Conservation (phyloP, 73 alveolate species). For the Durusdinium trenchii region DNA sequence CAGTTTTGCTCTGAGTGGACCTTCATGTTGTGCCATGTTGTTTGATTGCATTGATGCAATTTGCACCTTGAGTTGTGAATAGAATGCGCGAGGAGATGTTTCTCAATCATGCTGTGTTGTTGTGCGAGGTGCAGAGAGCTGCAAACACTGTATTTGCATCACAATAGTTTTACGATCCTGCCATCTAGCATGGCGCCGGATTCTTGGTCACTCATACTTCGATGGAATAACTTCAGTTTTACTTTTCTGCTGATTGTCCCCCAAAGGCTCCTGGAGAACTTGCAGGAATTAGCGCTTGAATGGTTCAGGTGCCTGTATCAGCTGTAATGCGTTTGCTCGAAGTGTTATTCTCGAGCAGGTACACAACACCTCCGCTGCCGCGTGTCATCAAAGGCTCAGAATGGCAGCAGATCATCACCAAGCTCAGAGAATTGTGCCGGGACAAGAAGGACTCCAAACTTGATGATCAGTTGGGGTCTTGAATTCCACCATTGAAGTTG, state of each 20-base stretch:
- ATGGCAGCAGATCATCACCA: constrained; percentile 89
- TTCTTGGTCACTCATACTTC: background rate
- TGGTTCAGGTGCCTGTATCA: constrained; percentile 93
- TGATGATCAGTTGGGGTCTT: no score
- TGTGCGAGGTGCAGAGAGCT: constrained; percentile 74
- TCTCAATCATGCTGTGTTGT: background rate
- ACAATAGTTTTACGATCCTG: constrained; percentile 96
- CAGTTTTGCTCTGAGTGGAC: constrained; percentile 6
- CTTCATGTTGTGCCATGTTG: background rate
- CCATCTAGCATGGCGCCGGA: constrained; percentile 94
- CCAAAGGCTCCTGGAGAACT: constrained; percentile 68
- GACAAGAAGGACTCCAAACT: constrained; percentile 77
- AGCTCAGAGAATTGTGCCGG: constrained; percentile 90
- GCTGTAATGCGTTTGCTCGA: background rate
- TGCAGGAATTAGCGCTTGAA: constrained; percentile 96
- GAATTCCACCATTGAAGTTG: no score
- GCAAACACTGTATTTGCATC: constrained; percentile 95
- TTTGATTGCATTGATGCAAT: background rate
- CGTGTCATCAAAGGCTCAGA: constrained; percentile 92
- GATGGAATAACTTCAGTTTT: background rate
- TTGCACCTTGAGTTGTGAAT: background rate
- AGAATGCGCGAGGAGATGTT: background rate
- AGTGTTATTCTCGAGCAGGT: constrained; percentile 33
- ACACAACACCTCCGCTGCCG: constrained; percentile 96
- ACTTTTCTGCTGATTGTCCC: background rate